Conservation (phyloP, 2,329 filamentous ascomycete genomes). For the Metarhizium humberi region DNA sequence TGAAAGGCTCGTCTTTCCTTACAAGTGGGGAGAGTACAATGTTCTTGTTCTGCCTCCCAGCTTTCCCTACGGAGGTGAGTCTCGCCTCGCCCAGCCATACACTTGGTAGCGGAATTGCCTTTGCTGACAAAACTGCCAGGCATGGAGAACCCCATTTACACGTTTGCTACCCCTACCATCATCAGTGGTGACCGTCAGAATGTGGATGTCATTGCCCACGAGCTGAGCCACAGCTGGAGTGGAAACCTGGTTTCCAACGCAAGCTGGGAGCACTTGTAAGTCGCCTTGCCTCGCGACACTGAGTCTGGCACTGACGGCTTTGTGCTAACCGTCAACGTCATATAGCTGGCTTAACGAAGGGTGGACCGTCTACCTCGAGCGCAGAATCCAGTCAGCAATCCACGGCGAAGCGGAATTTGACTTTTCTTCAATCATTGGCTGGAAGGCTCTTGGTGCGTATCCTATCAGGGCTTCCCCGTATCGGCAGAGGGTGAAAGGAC, state of each 20-base stretch:
- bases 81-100: neutral
- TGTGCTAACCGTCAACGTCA: conserved; percentile 1
- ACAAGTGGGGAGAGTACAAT: conserved; percentile 93
- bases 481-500: neutral
- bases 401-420: conserved; percentile 82
- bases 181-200: conserved; percentile 88
- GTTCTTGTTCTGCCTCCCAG: conserved; percentile 82
- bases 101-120: neutral
- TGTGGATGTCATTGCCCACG: conserved; percentile 92
- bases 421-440: conserved; percentile 93
- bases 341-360: conserved; percentile 62
- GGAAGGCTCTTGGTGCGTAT: conserved; percentile 64
- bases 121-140: conserved; percentile 27
- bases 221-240: conserved; percentile 70
- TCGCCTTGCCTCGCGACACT: conserved; percentile 6
- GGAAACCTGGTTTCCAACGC: conserved; percentile 75
- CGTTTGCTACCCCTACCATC: conserved; percentile 89
- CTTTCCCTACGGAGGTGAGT: conserved; percentile 74
- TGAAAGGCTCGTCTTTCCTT: conserved; percentile 74
- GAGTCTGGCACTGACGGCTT: neutral
- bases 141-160: conserved; percentile 91
- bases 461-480: neutral
- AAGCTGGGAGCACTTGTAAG: conserved; percentile 72
- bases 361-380: conserved; percentile 93
- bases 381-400: conserved; percentile 65